Evolutionary conservation across 208 protist genomes (phyloP).

Genomic region (Leptomonas pyrrhocoris): DNA sequence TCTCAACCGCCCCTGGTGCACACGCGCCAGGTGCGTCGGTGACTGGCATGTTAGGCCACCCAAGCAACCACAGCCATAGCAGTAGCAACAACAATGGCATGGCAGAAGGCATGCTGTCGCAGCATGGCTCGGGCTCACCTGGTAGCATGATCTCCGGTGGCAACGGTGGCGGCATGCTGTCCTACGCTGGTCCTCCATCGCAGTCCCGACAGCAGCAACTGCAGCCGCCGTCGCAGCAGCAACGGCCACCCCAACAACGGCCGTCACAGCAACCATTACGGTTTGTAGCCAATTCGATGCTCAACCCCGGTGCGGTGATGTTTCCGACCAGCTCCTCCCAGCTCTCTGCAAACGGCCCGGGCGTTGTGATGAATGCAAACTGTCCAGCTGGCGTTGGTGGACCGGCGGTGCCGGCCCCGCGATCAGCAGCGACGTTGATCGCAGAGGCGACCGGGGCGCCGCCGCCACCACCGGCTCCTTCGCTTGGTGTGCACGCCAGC

Average conservation of each 20-base stretch:
- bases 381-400: background rate
- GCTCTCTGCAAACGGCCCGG: background rate
- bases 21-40: conserved; percentile 7
- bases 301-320: background rate
- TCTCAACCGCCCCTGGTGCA: conserved; percentile 21
- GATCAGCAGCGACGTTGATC: conserved; percentile 24
- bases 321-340: background rate
- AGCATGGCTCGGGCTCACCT: conserved; percentile 7
- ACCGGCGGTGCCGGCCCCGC: conserved; percentile 27
- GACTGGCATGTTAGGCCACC: conserved; percentile 4
- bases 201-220: conserved; percentile 12
- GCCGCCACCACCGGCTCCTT: conserved; percentile 22
- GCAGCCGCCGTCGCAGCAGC: background rate
- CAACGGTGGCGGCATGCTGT: conserved; percentile 6
- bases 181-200: conserved; percentile 18
- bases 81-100: conserved; percentile 12
- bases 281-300: too few species aligned
- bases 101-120: conserved; percentile 4
- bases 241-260: too few species aligned
- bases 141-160: background rate
- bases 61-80: conserved; percentile 11
- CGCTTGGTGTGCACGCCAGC: background rate
- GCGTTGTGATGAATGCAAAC: background rate
- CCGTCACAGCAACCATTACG: too few species aligned
- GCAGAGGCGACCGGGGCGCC: conserved; percentile 29